Base-by-base conservation (phyloP, 441 rosid genomes). In the Pelargonium fulgidum region DNA sequence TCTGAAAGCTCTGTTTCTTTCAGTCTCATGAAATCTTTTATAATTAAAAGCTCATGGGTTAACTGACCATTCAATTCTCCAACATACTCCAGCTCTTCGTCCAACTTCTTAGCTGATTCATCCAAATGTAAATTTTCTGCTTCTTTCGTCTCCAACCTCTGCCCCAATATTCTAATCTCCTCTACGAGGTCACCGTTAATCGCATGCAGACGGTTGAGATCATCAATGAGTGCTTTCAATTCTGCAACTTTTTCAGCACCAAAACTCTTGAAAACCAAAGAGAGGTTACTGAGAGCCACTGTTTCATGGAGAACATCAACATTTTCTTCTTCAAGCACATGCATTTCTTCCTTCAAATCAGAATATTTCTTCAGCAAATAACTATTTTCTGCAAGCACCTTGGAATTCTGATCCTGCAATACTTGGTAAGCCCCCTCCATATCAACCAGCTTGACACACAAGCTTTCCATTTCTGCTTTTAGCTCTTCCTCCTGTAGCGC, bases 231-330 rank as follows among this genome's bases (percentile, higher is more conserved):
- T 24, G 69, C 77, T 76, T 79, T 72, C 45, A 84, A 80, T 80
- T 90, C 88, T 61, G 82, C 84, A 20, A 75, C 76, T 84, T 85
- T 89, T 80, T 90, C 87, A 45, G 74, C 68, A 45, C 84, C 86
- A 70, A 87, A 81, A 73, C 86, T 83, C 81, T 72, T 76, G 64
- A 82, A 85, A 79, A 90, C 83, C 64, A 78, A 58, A 58, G 87
- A 85, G 66, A 79, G 73, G 75, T 17, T 85, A 65, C 81, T 58
- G 70, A 84, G 75, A 70, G 83, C 75, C 45, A 87, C 62, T 58
- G 80, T 86, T 72, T 94, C 93, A 68, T 74, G 78, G 73, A 89
- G 75, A 74, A 80, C 52, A 63, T 72, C 78, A 56, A 61, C 52
- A 70, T 85, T 87, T 76, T 94, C 94, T 75, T 86, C 90, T 74